These are phyloP conservation scores for Tuber melanosporum DNA, from an alignment of 495 filamentous ascomycete species.

Conservation along the genomic window DNA sequence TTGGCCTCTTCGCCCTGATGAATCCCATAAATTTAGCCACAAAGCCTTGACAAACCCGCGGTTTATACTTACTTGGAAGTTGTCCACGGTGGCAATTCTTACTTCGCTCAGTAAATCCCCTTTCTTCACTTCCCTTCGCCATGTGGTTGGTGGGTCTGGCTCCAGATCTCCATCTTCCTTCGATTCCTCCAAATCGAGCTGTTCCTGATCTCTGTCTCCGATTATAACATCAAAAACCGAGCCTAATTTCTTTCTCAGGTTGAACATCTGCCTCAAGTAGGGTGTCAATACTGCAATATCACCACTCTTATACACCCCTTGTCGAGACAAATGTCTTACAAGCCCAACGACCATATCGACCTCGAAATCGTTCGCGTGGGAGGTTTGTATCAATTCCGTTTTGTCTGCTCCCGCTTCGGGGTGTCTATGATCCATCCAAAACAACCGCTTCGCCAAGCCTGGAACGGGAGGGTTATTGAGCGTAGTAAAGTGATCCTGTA, in stretches of 20 bases:
- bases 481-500: conserved; percentile 56
- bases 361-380: conserved; percentile 63
- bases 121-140: conserved; percentile 41
- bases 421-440: conserved; percentile 65
- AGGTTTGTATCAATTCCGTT: conserved; percentile 47
- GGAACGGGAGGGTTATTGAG: conserved; percentile 52
- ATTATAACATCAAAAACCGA: conserved; percentile 56
- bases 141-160: neutral
- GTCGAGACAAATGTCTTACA: conserved; percentile 64
- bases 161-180: conserved; percentile 4
- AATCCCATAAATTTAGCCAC: neutral
- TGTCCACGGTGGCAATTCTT: conserved; percentile 75
- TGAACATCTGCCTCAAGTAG: conserved; percentile 65
- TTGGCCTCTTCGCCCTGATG: conserved; percentile 67
- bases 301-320: conserved; percentile 55
- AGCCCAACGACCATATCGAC: conserved; percentile 59
- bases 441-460: conserved; percentile 61
- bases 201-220: conserved; percentile 60
- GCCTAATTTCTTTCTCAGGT: conserved; percentile 51
- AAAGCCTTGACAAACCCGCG: neutral
- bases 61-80: conserved; percentile 54
- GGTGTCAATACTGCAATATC: conserved; percentile 79
- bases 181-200: conserved; percentile 48
- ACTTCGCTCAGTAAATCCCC: conserved; percentile 55
- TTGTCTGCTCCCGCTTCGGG: conserved; percentile 49